Evolutionary conservation across 208 protist species (phyloP).

Genomic region (Phytomonas francai): DNA sequence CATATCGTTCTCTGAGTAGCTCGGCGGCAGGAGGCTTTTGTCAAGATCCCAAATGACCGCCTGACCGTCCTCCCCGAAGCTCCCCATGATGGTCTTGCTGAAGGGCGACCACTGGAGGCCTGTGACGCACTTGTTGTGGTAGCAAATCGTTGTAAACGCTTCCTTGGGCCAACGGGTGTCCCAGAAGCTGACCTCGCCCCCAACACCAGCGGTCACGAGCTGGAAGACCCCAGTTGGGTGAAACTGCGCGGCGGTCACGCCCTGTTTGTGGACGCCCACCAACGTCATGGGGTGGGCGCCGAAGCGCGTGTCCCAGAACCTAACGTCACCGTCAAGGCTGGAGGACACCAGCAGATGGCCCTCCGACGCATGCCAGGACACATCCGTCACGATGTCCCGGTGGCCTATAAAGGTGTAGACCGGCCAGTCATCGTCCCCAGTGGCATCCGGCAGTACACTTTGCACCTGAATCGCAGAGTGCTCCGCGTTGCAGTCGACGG

Average conservation of each 20-base stretch:
- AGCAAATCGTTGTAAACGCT: conserved; percentile 21
- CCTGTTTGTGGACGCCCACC: conserved; percentile 24
- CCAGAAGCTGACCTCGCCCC: conserved; percentile 34
- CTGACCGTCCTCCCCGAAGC: conserved; percentile 38
- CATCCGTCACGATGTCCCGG: conserved; percentile 87
- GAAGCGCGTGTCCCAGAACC: conserved; percentile 83
- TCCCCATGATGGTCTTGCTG: conserved; percentile 31
- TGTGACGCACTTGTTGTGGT: conserved; percentile 36
- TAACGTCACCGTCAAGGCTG: conserved; percentile 91
- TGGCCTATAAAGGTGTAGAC: conserved; percentile 34
- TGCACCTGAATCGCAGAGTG: neutral
- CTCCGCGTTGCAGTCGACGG: conserved; percentile 22
- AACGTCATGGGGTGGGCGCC: conserved; percentile 16
- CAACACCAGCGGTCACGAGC: conserved; percentile 33
- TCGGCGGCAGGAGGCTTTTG: conserved; percentile 26
- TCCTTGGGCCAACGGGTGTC: conserved; percentile 34
- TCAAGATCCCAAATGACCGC: conserved; percentile 49
- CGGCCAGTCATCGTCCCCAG: conserved; percentile 22
- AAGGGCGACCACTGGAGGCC: conserved; percentile 53
- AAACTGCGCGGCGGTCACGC: conserved; percentile 40
- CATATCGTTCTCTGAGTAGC: conserved; percentile 28
- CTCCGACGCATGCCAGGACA: conserved; percentile 88
- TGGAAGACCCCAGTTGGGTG: conserved; percentile 39
- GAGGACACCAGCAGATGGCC: conserved; percentile 87
- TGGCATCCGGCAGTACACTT: neutral